Percentiles rank a stretch among this genome's conserved stretches.
Evolutionary conservation across 768 basidiomycete genomes (phyloP).

Genomic region (Dioszegia crocea): DNA sequence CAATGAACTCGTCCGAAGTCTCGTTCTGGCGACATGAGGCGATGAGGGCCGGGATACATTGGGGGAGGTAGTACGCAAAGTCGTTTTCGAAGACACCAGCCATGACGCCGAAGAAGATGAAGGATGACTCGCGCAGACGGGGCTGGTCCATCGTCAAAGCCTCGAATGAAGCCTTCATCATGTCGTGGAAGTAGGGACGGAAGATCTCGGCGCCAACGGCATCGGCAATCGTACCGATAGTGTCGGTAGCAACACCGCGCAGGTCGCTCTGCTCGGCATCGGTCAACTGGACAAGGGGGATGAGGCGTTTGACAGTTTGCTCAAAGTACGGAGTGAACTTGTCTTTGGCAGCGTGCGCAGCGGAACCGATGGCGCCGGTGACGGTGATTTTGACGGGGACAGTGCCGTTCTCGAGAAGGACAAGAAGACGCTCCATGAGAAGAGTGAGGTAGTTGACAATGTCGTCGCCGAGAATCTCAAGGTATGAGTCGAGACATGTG

Average conservation of each 20-base stretch:
- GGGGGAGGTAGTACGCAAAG: slow-evolving; percentile 79
- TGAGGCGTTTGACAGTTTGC: slow-evolving; percentile 79
- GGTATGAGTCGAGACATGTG: slow-evolving; percentile 89
- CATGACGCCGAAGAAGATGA: slow-evolving; percentile 98
- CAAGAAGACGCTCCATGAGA: slow-evolving; percentile 89
- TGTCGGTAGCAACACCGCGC: slow-evolving; percentile 96
- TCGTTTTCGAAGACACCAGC: slow-evolving; percentile 93
- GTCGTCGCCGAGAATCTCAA: slow-evolving; percentile 83
- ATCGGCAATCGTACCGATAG: slow-evolving; percentile 97
- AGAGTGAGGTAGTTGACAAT: slow-evolving; percentile 86
- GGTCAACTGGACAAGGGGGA: slow-evolving; percentile 75
- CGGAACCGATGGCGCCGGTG: slow-evolving; percentile 95
- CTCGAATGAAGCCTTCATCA: slow-evolving; percentile 93
- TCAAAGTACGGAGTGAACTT: slow-evolving; percentile 92
- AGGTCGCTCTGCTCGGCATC: slow-evolving; percentile 92
- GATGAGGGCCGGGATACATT: slow-evolving; percentile 79
- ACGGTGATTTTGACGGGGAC: slow-evolving; percentile 85
- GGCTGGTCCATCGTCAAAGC: slow-evolving; percentile 76
- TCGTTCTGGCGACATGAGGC: slow-evolving; percentile 78
- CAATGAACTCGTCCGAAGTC: slow-evolving; percentile 59
- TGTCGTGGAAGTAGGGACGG: slow-evolving; percentile 88
- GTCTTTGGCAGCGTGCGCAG: slow-evolving; percentile 89
- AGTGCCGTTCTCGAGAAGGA: slow-evolving; percentile 81
- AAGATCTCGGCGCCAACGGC: slow-evolving; percentile 91
- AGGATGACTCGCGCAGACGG: slow-evolving; percentile 86